Evolutionary conservation across 441 rosid species (phyloP), one percentile per base, ranked within the genome.

Genomic region (Pelargonium cotyledonis): DNA sequence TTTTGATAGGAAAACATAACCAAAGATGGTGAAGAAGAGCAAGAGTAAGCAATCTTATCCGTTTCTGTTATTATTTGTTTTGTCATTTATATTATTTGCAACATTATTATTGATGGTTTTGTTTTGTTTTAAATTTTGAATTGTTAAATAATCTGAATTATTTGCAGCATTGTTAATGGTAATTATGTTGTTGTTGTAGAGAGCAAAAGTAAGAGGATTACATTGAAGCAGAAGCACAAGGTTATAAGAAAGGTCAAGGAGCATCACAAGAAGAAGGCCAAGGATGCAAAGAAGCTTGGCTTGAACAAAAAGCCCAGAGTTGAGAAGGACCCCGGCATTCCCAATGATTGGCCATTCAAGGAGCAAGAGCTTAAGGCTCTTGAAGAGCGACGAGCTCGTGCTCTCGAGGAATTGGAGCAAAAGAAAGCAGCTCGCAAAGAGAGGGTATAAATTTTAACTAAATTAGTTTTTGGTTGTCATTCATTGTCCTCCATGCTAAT

Each of bases 291-390:
- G 74, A 95, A 92, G 76, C 84, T 85, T 16, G 92, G 88, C 6
- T 68, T 85, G 72, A 78, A 80, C 47, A 75, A 78, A 0, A 90
- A 83, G 72, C 69, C 73, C 15, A 89, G 81, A 80, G 88, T 83
- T 43, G 98, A 90, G 84, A 95, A 95, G 75, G 98, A 95, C 70
- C 99, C 97, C 35, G 98, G 98, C 66, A 95, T 95, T 41, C 98
- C 99, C 35, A 95, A 95, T 77, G 99, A 90, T 73, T 95, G 96
- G 98, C 99, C 99, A 51, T 92, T 86, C 76, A 91, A 92, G 95
- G 99, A 90, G 73, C 95, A 95, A 53, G 97, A 95, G 85, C 96
- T 95, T 35, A 89, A 90, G 81, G 95, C 97, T 19, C 84, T 95
- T 15, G 97, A 95, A 80, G 97, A 76, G 70, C 90, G 99, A 31